Evolutionary conservation across 2,329 filamentous ascomycete genomes (phyloP), one percentile per base, ranked within the genome.

Genomic region (Escovopsis sp.): DNA sequence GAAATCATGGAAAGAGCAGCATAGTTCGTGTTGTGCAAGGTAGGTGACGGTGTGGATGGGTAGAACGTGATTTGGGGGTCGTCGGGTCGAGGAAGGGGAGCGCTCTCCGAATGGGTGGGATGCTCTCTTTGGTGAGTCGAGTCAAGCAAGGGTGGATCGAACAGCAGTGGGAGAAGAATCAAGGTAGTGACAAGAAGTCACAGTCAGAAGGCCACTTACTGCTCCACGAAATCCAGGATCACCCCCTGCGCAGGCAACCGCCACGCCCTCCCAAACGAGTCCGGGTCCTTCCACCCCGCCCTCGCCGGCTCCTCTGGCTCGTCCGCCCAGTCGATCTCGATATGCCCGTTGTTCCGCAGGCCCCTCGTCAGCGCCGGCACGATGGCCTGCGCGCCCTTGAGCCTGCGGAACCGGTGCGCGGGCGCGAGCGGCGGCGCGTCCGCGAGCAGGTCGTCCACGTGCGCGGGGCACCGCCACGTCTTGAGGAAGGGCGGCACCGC

Each of bases 401-500:
- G 58, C 53, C 66, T 73, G 42, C 74, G 72, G 54, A 68, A 71
- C 37, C 66, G 66, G 50, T 78, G 74, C 17, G 72, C 72, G 4
- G 71, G 71, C 2, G 62, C 72, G 18, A 78, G 61, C 32, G 63
- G 56, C 8, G 76, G 72, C 15, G 78, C 58, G 32, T 68, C 61
- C 21, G 60, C 61, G 38, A 93, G 65, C 38, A 87, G 68, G 42
- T 88, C 77, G 35, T 90, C 83, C 29, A 80, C 66, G 53, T 98
- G 90, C 43, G 81, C 76, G 34, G 88, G 88, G 52, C 90, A 98
- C 56, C 76, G 79, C 84, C 86, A 98, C 37, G 76, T 79, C 48
- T 78, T 75, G 35, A 79, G 66, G 34, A 76, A 69, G 10, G 87
- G 87, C 27, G 85, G 81, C 37, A 81, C 75, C 25, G 86, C 76